Evolutionary conservation across 2,329 filamentous ascomycete genomes (phyloP), one percentile per base, ranked within the genome.

Genomic region (Chrysosporium queenslandicum): DNA sequence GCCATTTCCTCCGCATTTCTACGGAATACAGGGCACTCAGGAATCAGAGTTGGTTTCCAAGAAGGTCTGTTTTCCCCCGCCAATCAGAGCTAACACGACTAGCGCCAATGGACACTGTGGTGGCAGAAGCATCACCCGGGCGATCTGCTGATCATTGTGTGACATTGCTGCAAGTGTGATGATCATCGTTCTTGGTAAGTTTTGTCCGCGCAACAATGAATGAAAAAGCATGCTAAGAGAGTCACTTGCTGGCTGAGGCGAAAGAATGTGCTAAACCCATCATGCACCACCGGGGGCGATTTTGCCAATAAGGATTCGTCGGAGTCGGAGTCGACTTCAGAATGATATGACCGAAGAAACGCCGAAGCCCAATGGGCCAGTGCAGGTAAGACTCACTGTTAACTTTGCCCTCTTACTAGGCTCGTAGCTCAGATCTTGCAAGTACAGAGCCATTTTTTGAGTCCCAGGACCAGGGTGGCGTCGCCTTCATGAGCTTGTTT

Each of bases 81-180:
- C 27, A 36, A 25, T 43, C 14, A 16, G 47, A 16, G 27, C 27
- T 25, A 50, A 34, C 5, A 20, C 18, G 32, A 39, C 23, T 40
- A 9, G 20, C 18, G 21, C 12, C 18, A 3, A 21, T 21, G 27
- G 8, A 16, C 6, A 21, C 23, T 40, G 16, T 43, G 49, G 40
- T 50, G 46, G 36, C 47, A 41, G 36, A 50, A 45, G 27, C 49
- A 29, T 51, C 49, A 51, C 30, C 49, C 30, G 49, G 40, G 30
- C 21, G 40, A 51, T 51, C 49, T 16, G 49, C n/a, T 30, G 49
- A 51, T 51, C 49, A 29, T 30, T 21, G 49, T 51, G 49, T 29
- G 39, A 51, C 49, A 37, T 7, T 36, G 29, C 40, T 37, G 40
- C 40, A 51, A 29, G 40, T 30, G 29, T 51, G 49, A 20, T 45